These are phyloP conservation scores for Chloris gayana DNA, from an alignment of 176 grass and related monocot genomes.

Conservation along the genomic window DNA sequence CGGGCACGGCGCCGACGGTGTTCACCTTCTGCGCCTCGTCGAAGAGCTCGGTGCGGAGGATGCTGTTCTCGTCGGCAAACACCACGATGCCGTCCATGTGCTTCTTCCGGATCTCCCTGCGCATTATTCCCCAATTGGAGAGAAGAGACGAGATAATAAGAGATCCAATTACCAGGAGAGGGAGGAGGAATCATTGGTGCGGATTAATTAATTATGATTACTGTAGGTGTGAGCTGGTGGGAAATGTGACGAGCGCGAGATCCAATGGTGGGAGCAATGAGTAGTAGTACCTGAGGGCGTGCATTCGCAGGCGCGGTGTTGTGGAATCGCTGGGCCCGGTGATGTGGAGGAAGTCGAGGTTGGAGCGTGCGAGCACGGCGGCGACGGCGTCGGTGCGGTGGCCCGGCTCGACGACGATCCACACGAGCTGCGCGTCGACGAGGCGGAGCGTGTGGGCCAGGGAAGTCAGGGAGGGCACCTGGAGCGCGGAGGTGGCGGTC, in stretches of 20 bases:
- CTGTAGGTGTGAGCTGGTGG: not conserved
- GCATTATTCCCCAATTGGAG: not conserved
- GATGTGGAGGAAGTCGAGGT: conserved; percentile 57
- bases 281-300: conserved; percentile 58
- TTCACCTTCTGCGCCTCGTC: conserved; percentile 89
- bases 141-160: no score
- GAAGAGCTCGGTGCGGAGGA: conserved; percentile 81
- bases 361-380: conserved; percentile 56
- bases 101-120: conserved; percentile 61
- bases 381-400: conserved; percentile 60
- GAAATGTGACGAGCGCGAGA: conserved; percentile 8
- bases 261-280: not conserved
- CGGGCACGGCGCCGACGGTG: conserved; percentile 63
- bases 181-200: not conserved
- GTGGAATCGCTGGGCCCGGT: conserved; percentile 38
- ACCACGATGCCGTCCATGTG: conserved; percentile 78
- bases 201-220: not conserved
- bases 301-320: conserved; percentile 50
- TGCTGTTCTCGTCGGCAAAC: conserved; percentile 95
- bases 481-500: conserved; percentile 50
- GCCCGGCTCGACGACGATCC: conserved; percentile 69
- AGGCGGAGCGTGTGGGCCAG: conserved; percentile 70
- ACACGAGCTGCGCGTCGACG: conserved; percentile 47
- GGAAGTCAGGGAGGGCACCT: conserved; percentile 56
- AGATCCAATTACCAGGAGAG: conserved; percentile 4